Evolutionary conservation across 306 rosid species (phyloP), one percentile per base, ranked within the genome.

Genomic region (Quercus berberidifolia): DNA sequence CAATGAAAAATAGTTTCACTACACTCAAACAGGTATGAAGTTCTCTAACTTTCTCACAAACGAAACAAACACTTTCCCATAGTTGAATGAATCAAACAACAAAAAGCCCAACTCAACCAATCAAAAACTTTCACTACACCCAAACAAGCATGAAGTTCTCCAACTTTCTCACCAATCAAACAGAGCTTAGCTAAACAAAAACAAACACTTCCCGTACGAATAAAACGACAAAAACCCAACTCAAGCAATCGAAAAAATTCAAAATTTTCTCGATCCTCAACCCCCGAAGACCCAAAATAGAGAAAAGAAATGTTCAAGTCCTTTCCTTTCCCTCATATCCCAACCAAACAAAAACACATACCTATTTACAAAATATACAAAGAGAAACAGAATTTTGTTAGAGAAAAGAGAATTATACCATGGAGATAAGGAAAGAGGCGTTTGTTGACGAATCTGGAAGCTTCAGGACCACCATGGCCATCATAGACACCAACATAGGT

Each of bases 401-500:
- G 2, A 28, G 2, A 28, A 3, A 5, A n/a, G 55, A 54, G 35
- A 54, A 65, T n/a, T 81, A n/a, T 85, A 95, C 99, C 87, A 21
- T 89, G 93, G 52, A 95, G 79, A 79, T 77, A 86, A 41, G 96
- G 89, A 76, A 95, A 89, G 19, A 95, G 88, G 70, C 85, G 95
- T 25, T 81, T 89, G 79, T 93, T 93, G 75, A 93, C 91, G 79
- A 95, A 95, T 83, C 96, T 80, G 64, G 99, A 91, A 86, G 99
- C 99, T 86, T 95, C 93, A 1, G 98, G 97, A 1, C 99, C 99
- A 46, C 99, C 99, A 43, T 95, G 99, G 64, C 99, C 99, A 73
- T 95, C 99, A 28, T 87, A 95, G 23, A 95, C 97, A 19, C 99
- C 99, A 59, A 95, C 85, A 60, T 86, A 95, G 18, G 97, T 91